These are phyloP conservation scores for Excoecaria agallocha DNA, from an alignment of 345 rosid species.

Conservation along the genomic window DNA sequence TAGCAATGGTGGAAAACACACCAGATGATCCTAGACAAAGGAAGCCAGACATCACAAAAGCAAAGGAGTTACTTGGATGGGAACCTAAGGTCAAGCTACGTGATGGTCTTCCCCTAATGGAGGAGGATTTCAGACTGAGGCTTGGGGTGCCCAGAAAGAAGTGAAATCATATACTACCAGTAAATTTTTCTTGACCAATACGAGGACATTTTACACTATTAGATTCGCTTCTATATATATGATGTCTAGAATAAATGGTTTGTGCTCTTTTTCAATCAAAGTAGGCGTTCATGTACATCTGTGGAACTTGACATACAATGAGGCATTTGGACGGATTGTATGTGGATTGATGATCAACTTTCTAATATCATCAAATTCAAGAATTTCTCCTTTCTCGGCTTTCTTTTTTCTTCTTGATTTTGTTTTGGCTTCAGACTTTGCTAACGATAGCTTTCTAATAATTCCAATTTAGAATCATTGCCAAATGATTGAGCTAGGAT, in stretches of 20 bases:
- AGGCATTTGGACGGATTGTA: neutral
- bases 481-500: too few species aligned
- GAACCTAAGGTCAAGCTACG: slow-evolving; percentile 82
- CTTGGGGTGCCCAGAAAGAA: slow-evolving; percentile 52
- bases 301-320: too few species aligned
- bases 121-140: slow-evolving; percentile 83
- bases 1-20: slow-evolving; percentile 73
- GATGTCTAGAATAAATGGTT: neutral
- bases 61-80: slow-evolving; percentile 82
- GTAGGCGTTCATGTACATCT: neutral
- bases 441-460: neutral
- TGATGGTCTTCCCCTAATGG: slow-evolving; percentile 93
- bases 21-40: slow-evolving; percentile 97
- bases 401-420: neutral
- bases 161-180: slow-evolving; percentile 22
- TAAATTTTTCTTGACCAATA: neutral
- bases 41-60: slow-evolving; percentile 84
- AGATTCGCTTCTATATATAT: neutral
- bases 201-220: too few species aligned
- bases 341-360: neutral
- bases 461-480: too few species aligned
- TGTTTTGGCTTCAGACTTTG: neutral
- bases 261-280: neutral
- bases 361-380: neutral
- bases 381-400: neutral